A percentile compares a stretch with the other conserved stretches of the same genome.
Evolutionary conservation across 345 rosid species (phyloP).

Genomic region (Melaleuca alternifolia): DNA sequence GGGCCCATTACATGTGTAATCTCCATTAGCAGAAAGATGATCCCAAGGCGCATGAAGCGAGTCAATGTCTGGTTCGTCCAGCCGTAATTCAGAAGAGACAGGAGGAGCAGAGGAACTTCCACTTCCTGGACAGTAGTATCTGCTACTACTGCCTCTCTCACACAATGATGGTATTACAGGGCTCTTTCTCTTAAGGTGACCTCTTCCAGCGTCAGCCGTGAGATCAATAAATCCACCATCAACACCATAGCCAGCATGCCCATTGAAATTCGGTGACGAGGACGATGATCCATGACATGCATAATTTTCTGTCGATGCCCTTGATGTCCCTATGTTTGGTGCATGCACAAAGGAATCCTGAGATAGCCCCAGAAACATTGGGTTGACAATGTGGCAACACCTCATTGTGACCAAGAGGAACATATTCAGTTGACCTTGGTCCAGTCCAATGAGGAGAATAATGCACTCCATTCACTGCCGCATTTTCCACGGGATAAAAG

Average conservation of each 20-base stretch:
- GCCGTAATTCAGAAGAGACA: slow-evolving; percentile 31
- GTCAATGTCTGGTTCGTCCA: slow-evolving; percentile 43
- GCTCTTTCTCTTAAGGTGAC: slow-evolving; percentile 66
- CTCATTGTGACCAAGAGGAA: slow-evolving; percentile 27
- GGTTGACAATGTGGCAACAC: slow-evolving; percentile 48
- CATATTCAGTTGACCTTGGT: slow-evolving; percentile 45
- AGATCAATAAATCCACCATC: slow-evolving; percentile 48
- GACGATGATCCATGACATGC: slow-evolving; percentile 54
- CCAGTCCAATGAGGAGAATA: slow-evolving; percentile 55
- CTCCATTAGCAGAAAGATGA: slow-evolving; percentile 18
- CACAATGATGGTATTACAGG: slow-evolving; percentile 51
- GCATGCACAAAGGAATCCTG: slow-evolving; percentile 37
- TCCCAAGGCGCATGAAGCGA: slow-evolving; percentile 45
- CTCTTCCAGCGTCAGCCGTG: slow-evolving; percentile 42
- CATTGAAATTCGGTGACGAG: slow-evolving; percentile 40
- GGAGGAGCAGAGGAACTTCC: slow-evolving; percentile 62
- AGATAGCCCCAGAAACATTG: slow-evolving; percentile 37
- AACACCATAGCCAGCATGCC: slow-evolving; percentile 32
- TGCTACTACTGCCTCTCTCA: slow-evolving; percentile 69
- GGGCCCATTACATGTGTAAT: slow-evolving; percentile 20
- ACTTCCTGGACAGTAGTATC: slow-evolving; percentile 40
- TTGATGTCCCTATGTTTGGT: slow-evolving; percentile 28
- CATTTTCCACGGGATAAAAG: slow-evolving; percentile 44
- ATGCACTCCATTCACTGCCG: slow-evolving; percentile 35
- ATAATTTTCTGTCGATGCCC: slow-evolving; percentile 37